phyloP scores from a whole-genome alignment of 176 grass and related monocot species.

The Ensete glaucum region DNA sequence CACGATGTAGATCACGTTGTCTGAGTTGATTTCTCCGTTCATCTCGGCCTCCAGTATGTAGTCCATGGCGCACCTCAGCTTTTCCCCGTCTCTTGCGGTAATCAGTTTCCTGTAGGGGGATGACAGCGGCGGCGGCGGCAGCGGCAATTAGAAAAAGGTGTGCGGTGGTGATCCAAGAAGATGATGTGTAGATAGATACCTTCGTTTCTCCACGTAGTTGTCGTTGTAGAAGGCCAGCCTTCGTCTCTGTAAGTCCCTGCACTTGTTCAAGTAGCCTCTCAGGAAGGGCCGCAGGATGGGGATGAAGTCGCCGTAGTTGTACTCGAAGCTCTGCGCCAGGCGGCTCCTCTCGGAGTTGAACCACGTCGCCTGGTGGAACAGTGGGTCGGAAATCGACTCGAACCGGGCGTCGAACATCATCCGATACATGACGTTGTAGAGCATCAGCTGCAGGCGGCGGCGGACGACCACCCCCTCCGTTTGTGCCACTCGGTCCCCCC shows the following conservation, averaged over 20 bases:
- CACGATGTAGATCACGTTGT: conserved; percentile 17
- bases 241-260: conserved; percentile 10
- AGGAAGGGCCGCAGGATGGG: conserved; percentile 18
- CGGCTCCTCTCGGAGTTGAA: conserved; percentile 21
- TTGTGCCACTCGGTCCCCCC: neutral
- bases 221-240: conserved; percentile 19
- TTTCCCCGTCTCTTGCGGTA: neutral
- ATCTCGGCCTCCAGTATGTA: conserved; percentile 18
- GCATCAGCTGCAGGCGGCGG: conserved; percentile 19
- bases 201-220: conserved; percentile 21
- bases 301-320: conserved; percentile 28
- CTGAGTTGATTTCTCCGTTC: conserved; percentile 17
- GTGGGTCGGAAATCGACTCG: conserved; percentile 6
- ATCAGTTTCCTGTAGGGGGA: neutral
- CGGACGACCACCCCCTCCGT: conserved; percentile 7
- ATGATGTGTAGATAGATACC: neutral
- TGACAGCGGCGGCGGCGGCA: neutral
- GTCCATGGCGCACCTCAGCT: conserved; percentile 15
- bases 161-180: too few relatives aligned
- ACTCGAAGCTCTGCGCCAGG: conserved; percentile 24
- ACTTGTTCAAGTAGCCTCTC: conserved; percentile 16
- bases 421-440: conserved; percentile 23
- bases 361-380: conserved; percentile 17
- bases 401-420: conserved; percentile 24
- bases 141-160: neutral